A percentile compares a stretch with the other conserved stretches of the same genome.
Evolutionary conservation across 371 early-diverging fungal genomes (phyloP).

Genomic region (Rhizopus delemar): DNA sequence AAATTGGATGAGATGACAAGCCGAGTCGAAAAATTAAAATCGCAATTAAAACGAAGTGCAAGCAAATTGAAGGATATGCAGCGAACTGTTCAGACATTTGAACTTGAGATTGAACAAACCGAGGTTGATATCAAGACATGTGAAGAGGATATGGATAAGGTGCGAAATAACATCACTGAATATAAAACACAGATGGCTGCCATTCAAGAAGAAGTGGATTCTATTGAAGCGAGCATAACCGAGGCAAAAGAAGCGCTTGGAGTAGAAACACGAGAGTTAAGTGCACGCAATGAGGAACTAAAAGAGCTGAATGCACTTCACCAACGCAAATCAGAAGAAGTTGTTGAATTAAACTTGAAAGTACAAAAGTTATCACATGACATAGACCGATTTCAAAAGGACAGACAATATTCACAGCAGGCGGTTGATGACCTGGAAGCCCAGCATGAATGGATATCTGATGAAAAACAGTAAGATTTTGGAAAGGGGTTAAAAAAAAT

Average conservation of each 20-base stretch:
- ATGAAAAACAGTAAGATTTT: constrained; percentile 76
- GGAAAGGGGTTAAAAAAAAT: no score
- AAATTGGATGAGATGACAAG: constrained; percentile 79
- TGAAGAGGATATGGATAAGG: constrained; percentile 52
- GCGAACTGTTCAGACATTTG: constrained; percentile 67
- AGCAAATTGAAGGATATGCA: constrained; percentile 67
- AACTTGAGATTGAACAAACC: constrained; percentile 72
- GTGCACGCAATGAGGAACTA: constrained; percentile 45
- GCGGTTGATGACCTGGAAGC: constrained; percentile 56
- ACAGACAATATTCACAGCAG: constrained; percentile 58
- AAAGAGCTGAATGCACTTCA: constrained; percentile 64
- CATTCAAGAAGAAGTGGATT: constrained; percentile 30
- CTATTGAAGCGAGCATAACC: constrained; percentile 6
- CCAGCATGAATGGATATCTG: constrained; percentile 84
- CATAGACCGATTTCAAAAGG: constrained; percentile 67
- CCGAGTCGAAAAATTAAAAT: constrained; percentile 62
- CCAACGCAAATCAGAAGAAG: constrained; percentile 61
- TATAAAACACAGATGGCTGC: constrained; percentile 40
- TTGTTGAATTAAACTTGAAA: constrained; percentile 65
- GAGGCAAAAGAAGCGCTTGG: constrained; percentile 23
- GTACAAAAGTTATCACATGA: constrained; percentile 75
- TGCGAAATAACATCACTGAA: constrained; percentile 53
- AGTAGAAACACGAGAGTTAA: constrained; percentile 28
- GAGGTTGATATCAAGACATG: constrained; percentile 64
- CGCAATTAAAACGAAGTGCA: constrained; percentile 52